Evolutionary conservation across 2,329 filamentous ascomycete genomes (phyloP).

Genomic region (Bipolaris oryzae): DNA sequence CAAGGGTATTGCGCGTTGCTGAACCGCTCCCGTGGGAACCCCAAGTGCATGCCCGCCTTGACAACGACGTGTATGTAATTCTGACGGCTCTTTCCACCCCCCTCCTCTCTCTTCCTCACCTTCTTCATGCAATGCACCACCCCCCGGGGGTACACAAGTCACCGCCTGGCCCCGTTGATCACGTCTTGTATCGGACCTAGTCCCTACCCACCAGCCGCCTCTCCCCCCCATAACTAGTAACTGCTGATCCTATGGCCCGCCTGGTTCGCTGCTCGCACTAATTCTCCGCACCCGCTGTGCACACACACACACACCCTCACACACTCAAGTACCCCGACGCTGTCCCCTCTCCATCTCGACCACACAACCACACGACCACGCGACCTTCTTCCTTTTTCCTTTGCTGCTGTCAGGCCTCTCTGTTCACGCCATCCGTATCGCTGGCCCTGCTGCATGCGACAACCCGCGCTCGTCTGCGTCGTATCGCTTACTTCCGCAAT

Average conservation of each 20-base stretch:
- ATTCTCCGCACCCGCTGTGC: slow-evolving; percentile 12
- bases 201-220: slow-evolving; percentile 34
- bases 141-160: slow-evolving; percentile 23
- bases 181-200: slow-evolving; percentile 27
- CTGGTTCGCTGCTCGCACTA: slow-evolving; percentile 10
- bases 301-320: neutral
- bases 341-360: neutral
- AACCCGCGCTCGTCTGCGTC: slow-evolving; percentile 4
- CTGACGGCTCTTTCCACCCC: neutral
- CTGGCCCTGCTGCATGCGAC: slow-evolving; percentile 6
- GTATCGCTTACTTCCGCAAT: slow-evolving; percentile 4
- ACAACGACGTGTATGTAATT: neutral
- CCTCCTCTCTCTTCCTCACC: slow-evolving; percentile 12
- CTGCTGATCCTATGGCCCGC: slow-evolving; percentile 12
- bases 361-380: slow-evolving; percentile 5
- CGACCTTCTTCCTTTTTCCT: neutral
- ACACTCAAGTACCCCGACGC: neutral
- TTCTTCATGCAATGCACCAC: slow-evolving; percentile 36
- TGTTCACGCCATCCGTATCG: slow-evolving; percentile 1
- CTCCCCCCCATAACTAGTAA: slow-evolving; percentile 33
- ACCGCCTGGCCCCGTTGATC: slow-evolving; percentile 38
- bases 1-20: slow-evolving; percentile 26
- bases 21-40: slow-evolving; percentile 29
- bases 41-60: slow-evolving; percentile 8
- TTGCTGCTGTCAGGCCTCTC: slow-evolving; percentile 23